A percentile compares a stretch with the other conserved stretches of the same genome.
phyloP scores from a whole-genome alignment of 2,329 filamentous ascomycete genomes.

The Stemphylium beticola region DNA sequence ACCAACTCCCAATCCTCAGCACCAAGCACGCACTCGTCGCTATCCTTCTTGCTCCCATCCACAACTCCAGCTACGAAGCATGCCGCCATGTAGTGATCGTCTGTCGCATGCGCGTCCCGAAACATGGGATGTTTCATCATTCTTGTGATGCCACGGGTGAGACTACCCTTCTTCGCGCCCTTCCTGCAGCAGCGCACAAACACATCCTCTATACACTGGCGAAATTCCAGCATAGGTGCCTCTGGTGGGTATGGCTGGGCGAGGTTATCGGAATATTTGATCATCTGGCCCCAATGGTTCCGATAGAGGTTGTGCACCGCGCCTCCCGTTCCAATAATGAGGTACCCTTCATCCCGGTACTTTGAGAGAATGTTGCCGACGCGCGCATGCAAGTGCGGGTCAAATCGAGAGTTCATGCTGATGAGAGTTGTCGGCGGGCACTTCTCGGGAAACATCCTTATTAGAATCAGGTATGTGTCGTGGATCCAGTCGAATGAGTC shows the following conservation, averaged over 20 bases:
- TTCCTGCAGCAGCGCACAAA: slow-evolving; percentile 56
- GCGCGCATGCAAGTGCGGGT: slow-evolving; percentile 63
- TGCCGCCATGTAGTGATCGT: slow-evolving; percentile 73
- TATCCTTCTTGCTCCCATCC: slow-evolving; percentile 28
- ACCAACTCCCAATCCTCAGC: slow-evolving; percentile 45
- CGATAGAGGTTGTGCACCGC: slow-evolving; percentile 74
- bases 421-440: slow-evolving; percentile 70
- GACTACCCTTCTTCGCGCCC: slow-evolving; percentile 54
- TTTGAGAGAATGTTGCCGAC: slow-evolving; percentile 64
- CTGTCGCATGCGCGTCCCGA: slow-evolving; percentile 70
- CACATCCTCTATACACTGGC: slow-evolving; percentile 68
- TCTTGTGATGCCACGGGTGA: slow-evolving; percentile 63
- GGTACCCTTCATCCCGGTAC: slow-evolving; percentile 61
- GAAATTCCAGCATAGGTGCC: slow-evolving; percentile 67
- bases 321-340: slow-evolving; percentile 66
- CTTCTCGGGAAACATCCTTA: slow-evolving; percentile 70
- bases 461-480: slow-evolving; percentile 72
- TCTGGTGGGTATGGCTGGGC: slow-evolving; percentile 65
- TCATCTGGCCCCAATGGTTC: slow-evolving; percentile 70
- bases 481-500: slow-evolving; percentile 72
- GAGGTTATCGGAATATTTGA: slow-evolving; percentile 68
- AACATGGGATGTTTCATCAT: slow-evolving; percentile 73
- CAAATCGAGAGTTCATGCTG: slow-evolving; percentile 61
- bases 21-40: slow-evolving; percentile 34
- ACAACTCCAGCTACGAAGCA: slow-evolving; percentile 65